Conservation (phyloP, 345 rosid species). For the Jatropha curcas region DNA sequence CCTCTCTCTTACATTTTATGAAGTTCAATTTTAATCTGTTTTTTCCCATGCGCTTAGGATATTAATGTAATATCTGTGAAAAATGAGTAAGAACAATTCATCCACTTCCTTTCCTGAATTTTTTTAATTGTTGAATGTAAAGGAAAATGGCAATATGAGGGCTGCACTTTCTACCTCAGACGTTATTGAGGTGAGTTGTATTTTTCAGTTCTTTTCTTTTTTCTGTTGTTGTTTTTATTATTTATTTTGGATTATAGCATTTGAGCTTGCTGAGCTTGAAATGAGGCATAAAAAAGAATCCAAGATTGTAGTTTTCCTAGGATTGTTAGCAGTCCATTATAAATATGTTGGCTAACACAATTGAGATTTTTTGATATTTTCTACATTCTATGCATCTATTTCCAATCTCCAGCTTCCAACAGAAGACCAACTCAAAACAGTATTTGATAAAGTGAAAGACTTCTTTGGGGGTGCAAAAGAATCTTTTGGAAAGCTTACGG, state of each 20-base stretch:
- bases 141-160: constrained; percentile 83
- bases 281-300: background rate
- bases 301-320: background rate
- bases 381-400: background rate
- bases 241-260: background rate
- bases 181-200: constrained; percentile 81
- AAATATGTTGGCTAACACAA: too few species aligned
- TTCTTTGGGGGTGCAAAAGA: constrained; percentile 91
- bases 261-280: background rate
- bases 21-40: background rate
- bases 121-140: constrained; percentile 22
- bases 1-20: background rate
- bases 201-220: too few species aligned
- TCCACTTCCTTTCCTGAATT: constrained; percentile 1
- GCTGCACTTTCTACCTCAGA: constrained; percentile 71
- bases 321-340: too few species aligned
- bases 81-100: background rate
- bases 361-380: too few species aligned
- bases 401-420: constrained; percentile 73
- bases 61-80: background rate
- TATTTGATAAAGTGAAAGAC: constrained; percentile 82
- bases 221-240: too few species aligned
- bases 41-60: background rate
- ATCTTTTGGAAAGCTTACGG: constrained; percentile 76
- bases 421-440: constrained; percentile 79